phyloP scores from a whole-genome alignment of 1,284 basidiomycete species.

The Ganoderma lingzhi region DNA sequence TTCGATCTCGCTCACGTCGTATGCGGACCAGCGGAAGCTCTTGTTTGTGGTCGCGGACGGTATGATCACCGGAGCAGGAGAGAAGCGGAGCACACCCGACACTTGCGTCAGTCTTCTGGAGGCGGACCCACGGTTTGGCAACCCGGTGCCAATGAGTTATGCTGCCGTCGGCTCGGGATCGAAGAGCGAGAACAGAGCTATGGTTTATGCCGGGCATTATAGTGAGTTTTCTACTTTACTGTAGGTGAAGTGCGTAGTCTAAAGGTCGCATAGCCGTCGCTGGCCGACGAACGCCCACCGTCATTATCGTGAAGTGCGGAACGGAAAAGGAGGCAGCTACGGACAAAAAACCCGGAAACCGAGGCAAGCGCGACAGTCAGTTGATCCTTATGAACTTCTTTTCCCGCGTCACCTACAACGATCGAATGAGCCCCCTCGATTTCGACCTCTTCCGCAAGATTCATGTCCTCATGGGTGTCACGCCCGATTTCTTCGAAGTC shows the following conservation, averaged over 20 bases:
- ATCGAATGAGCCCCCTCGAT: conserved; percentile 97
- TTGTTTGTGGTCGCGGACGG: conserved; percentile 97
- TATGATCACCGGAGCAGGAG: conserved; percentile 98
- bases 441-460: conserved; percentile 98
- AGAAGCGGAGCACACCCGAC: conserved; percentile 95
- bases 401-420: conserved; percentile 98
- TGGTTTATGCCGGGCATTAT: conserved; percentile 99
- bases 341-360: conserved; percentile 96
- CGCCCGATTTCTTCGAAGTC: conserved; percentile 98
- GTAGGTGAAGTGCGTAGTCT: background rate
- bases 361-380: conserved; percentile 98
- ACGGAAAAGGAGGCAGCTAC: conserved; percentile 81
- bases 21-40: conserved; percentile 92
- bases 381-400: conserved; percentile 99
- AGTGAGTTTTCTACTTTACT: conserved; percentile 61
- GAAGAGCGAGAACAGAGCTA: conserved; percentile 93
- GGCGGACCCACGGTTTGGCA: conserved; percentile 95
- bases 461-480: conserved; percentile 97
- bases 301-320: conserved; percentile 97
- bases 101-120: conserved; percentile 94
- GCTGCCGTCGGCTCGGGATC: conserved; percentile 88
- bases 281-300: conserved; percentile 92
- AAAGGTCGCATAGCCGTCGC: conserved; percentile 61
- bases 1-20: conserved; percentile 89
- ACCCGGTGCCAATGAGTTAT: conserved; percentile 96